phyloP scores from a whole-genome alignment of 1,284 basidiomycete genomes.

The Trametes polyzona region DNA sequence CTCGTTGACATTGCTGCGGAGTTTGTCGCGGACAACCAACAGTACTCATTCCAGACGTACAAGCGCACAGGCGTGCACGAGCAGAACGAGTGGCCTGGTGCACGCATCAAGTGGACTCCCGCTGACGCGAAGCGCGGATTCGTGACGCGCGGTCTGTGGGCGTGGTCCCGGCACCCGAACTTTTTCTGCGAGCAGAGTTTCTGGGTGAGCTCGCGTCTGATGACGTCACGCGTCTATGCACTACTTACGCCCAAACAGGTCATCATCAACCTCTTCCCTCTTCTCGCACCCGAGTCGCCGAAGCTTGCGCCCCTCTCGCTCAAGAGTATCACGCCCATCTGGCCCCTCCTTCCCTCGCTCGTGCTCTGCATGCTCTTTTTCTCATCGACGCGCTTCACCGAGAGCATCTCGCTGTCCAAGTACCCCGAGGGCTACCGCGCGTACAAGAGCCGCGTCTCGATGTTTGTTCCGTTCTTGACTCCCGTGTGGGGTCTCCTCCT shows the following conservation, averaged over 20 bases:
- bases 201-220: constrained; percentile 70
- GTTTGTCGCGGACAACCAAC: constrained; percentile 89
- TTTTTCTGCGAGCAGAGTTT: constrained; percentile 89
- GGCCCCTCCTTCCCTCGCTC: constrained; percentile 55
- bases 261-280: constrained; percentile 69
- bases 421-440: constrained; percentile 75
- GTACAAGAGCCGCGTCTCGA: constrained; percentile 81
- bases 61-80: constrained; percentile 62
- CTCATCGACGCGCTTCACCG: constrained; percentile 78
- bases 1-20: constrained; percentile 69
- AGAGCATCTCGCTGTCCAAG: constrained; percentile 77
- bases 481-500: constrained; percentile 44
- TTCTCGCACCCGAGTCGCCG: constrained; percentile 52
- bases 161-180: constrained; percentile 89
- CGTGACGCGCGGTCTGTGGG: constrained; percentile 83
- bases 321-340: constrained; percentile 40
- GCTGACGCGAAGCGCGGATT: constrained; percentile 83
- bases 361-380: constrained; percentile 72
- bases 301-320: constrained; percentile 34
- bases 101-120: constrained; percentile 64
- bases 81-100: constrained; percentile 66
- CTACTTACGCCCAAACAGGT: too few species aligned
- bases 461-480: constrained; percentile 73
- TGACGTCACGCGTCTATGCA: too few species aligned
- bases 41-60: constrained; percentile 82